phyloP scores from a whole-genome alignment of 2,329 filamentous ascomycete genomes.

The Aspergillus bombycis region DNA sequence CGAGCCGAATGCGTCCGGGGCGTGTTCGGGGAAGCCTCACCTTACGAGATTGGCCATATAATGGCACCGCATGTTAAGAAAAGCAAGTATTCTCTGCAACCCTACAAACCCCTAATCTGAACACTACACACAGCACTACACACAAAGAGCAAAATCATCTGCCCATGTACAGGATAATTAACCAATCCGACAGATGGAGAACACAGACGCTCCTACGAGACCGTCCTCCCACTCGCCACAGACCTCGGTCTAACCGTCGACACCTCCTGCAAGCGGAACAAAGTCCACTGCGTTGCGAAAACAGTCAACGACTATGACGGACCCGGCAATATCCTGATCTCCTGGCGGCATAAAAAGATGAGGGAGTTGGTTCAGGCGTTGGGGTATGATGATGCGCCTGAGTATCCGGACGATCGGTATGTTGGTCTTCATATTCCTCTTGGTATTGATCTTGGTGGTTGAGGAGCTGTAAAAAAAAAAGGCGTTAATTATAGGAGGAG shows the following conservation, averaged over 20 bases:
- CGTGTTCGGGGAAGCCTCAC: constrained; percentile 29
- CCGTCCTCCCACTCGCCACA: constrained; percentile 30
- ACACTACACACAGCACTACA: neutral
- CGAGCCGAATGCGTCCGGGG: constrained; percentile 34
- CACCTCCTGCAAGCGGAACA: constrained; percentile 29
- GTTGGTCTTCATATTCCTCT: constrained; percentile 10
- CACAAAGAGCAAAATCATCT: neutral
- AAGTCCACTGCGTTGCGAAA: constrained; percentile 26
- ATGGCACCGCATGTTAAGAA: constrained; percentile 30
- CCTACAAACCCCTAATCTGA: neutral
- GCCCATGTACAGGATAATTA: neutral
- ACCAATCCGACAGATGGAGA: constrained; percentile 13
- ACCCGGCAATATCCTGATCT: constrained; percentile 32
- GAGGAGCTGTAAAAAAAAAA: neutral
- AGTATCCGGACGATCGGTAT: constrained; percentile 32
- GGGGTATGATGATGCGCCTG: constrained; percentile 23
- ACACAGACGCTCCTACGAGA: constrained; percentile 25
- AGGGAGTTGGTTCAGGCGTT: constrained; percentile 24
- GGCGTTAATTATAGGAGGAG: neutral
- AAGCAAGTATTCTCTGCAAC: constrained; percentile 17
- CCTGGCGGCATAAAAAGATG: constrained; percentile 34
- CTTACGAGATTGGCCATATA: constrained; percentile 31
- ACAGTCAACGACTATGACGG: constrained; percentile 25
- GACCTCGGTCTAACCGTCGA: constrained; percentile 34
- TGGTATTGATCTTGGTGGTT: neutral